A percentile compares a stretch with the other conserved stretches of the same genome.
phyloP scores from a whole-genome alignment of 78 protist genomes.

The Isochrysis galbana region DNA sequence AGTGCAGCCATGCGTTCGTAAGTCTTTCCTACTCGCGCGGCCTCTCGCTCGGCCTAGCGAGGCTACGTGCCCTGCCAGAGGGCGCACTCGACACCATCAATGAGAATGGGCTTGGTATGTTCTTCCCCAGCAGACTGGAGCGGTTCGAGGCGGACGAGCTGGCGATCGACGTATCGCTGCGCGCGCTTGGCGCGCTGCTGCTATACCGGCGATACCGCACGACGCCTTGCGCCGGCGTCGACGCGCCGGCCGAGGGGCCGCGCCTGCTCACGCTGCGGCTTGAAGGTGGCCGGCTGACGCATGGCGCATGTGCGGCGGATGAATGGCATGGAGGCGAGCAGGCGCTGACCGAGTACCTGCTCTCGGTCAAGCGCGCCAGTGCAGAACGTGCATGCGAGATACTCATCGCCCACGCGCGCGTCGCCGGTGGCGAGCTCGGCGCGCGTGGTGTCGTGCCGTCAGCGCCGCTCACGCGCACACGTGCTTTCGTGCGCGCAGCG shows the following conservation, averaged over 20 bases:
- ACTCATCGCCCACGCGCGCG: not conserved
- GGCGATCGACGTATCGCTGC: not conserved
- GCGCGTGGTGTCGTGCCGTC: not conserved
- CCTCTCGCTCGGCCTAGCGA: no score
- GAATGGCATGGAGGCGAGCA: not conserved
- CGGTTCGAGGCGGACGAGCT: not conserved
- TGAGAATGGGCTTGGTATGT: not conserved
- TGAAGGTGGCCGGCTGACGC: not conserved
- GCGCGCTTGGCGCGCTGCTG: not conserved
- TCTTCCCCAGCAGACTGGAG: not conserved
- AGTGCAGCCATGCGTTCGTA: no score
- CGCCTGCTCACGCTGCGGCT: not conserved
- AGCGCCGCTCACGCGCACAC: not conserved
- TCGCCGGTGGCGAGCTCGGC: not conserved
- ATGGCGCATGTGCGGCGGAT: not conserved
- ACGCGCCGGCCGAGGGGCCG: not conserved
- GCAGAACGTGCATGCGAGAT: not conserved
- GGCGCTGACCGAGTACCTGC: not conserved
- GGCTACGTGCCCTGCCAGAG: no score
- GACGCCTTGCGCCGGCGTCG: not conserved
- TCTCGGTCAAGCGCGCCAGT: not conserved
- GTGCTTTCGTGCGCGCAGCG: not conserved
- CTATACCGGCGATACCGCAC: not conserved
- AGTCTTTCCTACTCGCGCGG: no score
- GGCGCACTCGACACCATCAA: not conserved